Percentiles rank a stretch among this genome's conserved stretches.
Conservation (phyloP, 768 basidiomycete species). For the Macrolepiota dolichaula region DNA sequence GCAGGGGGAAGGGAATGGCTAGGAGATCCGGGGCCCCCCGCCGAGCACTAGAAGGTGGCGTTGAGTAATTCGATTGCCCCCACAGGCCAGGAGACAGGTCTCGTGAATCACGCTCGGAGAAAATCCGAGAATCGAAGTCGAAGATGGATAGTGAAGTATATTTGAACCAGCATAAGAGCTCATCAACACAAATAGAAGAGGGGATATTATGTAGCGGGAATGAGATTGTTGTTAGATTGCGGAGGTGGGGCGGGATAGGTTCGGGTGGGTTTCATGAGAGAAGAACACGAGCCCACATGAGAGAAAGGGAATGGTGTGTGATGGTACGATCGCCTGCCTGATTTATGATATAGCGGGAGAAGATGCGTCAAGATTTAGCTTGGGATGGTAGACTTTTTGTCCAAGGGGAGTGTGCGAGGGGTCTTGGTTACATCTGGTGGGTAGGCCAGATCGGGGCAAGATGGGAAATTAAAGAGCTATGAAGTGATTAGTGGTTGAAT, state of each 20-base stretch:
- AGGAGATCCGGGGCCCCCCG: not conserved
- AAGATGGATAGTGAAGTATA: slow-evolving; percentile 1
- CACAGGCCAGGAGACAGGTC: not conserved
- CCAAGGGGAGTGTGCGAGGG: not conserved
- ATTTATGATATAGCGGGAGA: not conserved
- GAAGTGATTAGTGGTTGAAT: not conserved
- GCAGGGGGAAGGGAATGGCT: not conserved
- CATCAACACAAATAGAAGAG: slow-evolving; percentile 6
- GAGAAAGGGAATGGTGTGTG: not conserved
- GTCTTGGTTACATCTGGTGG: not conserved
- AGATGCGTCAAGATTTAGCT: not conserved
- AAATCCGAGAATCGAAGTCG: slow-evolving; percentile 12
- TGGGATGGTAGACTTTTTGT: not conserved
- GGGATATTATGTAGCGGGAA: not conserved
- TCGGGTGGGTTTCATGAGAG: not conserved
- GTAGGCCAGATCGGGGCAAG: not conserved
- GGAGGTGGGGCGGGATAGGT: not conserved
- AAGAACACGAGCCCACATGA: not conserved
- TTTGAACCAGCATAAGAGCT: not conserved
- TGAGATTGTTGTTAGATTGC: not conserved
- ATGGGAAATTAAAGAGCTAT: not conserved
- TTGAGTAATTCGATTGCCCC: slow-evolving; percentile 4
- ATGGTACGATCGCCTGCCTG: not conserved
- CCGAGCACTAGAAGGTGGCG: slow-evolving; percentile 3
- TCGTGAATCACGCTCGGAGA: not conserved